Evolutionary conservation across 768 basidiomycete species (phyloP), one percentile per base, ranked within the genome.

Genomic region (Pleurotus salmoneostramineus): DNA sequence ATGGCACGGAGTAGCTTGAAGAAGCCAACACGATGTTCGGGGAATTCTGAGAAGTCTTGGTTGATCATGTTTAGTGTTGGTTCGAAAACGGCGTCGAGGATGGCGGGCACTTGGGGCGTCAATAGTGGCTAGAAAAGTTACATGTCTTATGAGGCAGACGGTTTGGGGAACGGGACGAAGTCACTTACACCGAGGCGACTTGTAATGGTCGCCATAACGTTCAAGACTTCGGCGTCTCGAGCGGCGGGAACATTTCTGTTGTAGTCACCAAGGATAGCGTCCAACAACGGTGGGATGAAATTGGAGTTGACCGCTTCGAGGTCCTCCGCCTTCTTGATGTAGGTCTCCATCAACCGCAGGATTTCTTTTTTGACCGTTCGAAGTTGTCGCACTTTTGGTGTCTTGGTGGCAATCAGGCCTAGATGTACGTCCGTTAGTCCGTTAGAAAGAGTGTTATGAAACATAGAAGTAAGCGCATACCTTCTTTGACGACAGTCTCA

Each of bases 291-390:
- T 15, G 97, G 97, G 72, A 98, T 95, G 68, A 98, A 88, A 66
- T 88, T 95, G 63, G 71, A 77, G 70, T 96, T 98, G 51, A 98
- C 93, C 10, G 90, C 83, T 51, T 98, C 96, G 35, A 97, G 80
- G 66, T 99, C 96, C 71, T 98, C 97, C 8, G 97, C 95, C 74
- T 95, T 95, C 74, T 88, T 91, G 72, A 98, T 89, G 71, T 98
- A 98, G 0, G 93, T 97, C 72, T 99, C 97, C 83, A 98, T 95
- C 54, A 98, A 74, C 76, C 94, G 95, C 62, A 99, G 73, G 47
- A 98, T 93, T 71, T 99, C 97, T 75, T 98, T 98, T 78, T 98
- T 98, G 64, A 99, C 95, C 3, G 96, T 98, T 60, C 97, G 82
- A 55, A 98, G 75, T 61, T 93, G 88, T 59, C 97, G 86, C 64